phyloP scores from a whole-genome alignment of 129 eudicot species.

The Chrysanthemum lavandulifolium region DNA sequence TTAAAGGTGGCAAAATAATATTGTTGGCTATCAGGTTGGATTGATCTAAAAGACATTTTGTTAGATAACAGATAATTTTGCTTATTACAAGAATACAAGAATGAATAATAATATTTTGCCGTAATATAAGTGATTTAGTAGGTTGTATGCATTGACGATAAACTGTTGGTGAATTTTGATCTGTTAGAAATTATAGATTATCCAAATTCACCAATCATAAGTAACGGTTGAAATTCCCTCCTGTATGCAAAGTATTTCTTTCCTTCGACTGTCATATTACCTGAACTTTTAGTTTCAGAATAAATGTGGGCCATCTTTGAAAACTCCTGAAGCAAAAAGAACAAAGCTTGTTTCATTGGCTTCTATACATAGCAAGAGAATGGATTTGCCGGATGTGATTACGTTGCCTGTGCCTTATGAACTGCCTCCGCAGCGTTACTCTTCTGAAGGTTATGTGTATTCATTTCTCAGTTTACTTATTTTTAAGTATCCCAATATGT shows the following conservation, averaged over 20 bases:
- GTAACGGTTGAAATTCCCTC: no score
- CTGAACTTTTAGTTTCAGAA: conserved; percentile 36
- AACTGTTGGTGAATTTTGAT: neutral
- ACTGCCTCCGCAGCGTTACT: conserved; percentile 88
- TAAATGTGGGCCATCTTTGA: conserved; percentile 22
- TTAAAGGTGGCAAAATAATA: no score
- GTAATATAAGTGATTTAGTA: no score
- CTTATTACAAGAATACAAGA: no score
- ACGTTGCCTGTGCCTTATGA: conserved; percentile 85
- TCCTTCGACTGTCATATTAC: neutral
- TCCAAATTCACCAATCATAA: neutral
- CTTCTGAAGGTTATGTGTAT: conserved; percentile 57
- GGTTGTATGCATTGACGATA: neutral
- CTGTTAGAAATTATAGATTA: neutral
- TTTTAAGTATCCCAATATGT: neutral
- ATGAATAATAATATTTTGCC: no score
- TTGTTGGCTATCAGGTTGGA: no score
- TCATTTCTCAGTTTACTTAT: neutral
- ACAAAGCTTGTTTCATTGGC: conserved; percentile 70
- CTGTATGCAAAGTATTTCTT: neutral
- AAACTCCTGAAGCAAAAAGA: conserved; percentile 33
- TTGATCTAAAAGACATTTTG: no score
- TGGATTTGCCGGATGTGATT: conserved; percentile 49
- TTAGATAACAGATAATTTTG: no score
- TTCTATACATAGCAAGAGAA: conserved; percentile 43